These are phyloP conservation scores for Fraxinus pennsylvanica DNA, from an alignment of 257 asterid genomes.

Conservation along the genomic window DNA sequence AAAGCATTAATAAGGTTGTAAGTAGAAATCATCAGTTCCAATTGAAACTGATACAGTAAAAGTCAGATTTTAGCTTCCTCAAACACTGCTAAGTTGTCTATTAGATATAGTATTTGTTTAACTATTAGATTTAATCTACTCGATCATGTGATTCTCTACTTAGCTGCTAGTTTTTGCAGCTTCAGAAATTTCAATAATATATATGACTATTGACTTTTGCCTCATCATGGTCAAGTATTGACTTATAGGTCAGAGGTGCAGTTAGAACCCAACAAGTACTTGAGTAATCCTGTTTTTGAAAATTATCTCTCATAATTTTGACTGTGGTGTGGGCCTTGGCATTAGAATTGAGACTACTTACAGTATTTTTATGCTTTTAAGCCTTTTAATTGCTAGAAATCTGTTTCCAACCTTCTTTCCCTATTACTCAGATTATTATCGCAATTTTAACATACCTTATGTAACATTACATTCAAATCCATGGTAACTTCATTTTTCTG, in stretches of 20 bases:
- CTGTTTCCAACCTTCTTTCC: neutral
- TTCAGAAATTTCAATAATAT: neutral
- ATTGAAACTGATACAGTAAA: slow-evolving; percentile 5
- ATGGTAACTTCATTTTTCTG: neutral
- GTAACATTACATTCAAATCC: neutral
- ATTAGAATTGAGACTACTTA: neutral
- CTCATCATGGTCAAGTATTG: no score
- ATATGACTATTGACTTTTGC: no score
- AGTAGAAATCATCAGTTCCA: slow-evolving; percentile 12
- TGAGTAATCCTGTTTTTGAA: neutral
- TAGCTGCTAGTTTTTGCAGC: neutral
- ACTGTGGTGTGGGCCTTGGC: neutral
- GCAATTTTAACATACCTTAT: neutral
- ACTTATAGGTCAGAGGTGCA: neutral
- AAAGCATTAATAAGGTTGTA: slow-evolving; percentile 20
- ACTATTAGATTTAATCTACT: neutral
- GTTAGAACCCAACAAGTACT: slow-evolving; percentile 1
- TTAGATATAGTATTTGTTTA: neutral
- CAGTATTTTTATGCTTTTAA: neutral
- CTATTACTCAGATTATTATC: neutral
- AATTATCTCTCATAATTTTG: neutral
- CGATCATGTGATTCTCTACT: neutral
- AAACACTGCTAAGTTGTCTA: neutral
- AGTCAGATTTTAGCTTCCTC: slow-evolving; percentile 4
- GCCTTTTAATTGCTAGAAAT: neutral